Evolutionary conservation across 345 rosid genomes (phyloP), one percentile per base, ranked within the genome.

Genomic region (Cochlearia excelsa): DNA sequence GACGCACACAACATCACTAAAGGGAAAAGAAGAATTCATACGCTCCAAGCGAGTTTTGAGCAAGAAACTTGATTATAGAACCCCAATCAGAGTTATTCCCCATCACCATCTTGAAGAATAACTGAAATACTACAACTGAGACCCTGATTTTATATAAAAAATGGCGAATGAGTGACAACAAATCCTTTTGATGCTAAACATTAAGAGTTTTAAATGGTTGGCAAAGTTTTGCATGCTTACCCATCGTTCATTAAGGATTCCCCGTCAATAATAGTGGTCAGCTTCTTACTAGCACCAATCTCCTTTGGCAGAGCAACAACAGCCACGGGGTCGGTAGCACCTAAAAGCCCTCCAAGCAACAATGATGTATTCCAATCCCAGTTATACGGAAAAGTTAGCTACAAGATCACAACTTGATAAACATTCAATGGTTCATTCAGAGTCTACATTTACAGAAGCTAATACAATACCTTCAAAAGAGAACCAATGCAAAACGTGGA

Each of bases 171-270:
- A 30, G 33, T 39, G 51, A 53, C 46, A 61, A 9, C 47, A 1
- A 28, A 44, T 9, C 43, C 44, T 34, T 1, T 38, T 27, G 46
- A 46, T 51, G 46, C 30, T 56, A 54, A 54, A 49, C 65, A 57
- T 16, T 43, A 33, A 62, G 50, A 47, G 29, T 26, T 37, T 35
- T 35, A 54, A 39, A 50, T 9, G 55, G 11, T 9, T 10, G 2
- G 28, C 30, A 55, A 33, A 48, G 45, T 30, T 31, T 48, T 4
- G 49, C 7, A 27, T 43, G 59, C 29, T 31, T 84, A 92, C 98
- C 98, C 98, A 49, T 92, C 98, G 64, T 88, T 92, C 98, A 92
- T 92, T 75, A 92, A 66, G 60, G 98, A 92, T 67, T 92, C 98
- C 54, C 98, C 98, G 57, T 92, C 97, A 66, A 92, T 92, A 31